These are phyloP conservation scores for Trichoderma endophyticum DNA, from an alignment of 2,329 filamentous ascomycete genomes.

Conservation along the genomic window DNA sequence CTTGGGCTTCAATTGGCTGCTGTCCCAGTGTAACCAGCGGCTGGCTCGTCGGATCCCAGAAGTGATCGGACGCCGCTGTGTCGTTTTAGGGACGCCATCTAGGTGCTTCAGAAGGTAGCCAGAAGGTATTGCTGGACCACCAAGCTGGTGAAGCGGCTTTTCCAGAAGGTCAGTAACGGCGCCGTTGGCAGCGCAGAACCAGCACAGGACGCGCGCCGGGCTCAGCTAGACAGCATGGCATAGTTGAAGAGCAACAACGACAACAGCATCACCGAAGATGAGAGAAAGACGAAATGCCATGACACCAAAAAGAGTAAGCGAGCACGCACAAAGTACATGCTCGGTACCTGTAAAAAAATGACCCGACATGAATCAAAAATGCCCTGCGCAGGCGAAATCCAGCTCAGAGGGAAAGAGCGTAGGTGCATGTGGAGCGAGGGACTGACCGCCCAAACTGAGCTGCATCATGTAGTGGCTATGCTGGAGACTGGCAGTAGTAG, in stretches of 20 bases:
- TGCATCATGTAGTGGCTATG: conserved; percentile 7
- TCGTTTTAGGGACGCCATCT: not conserved
- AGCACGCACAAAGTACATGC: conserved; percentile 15
- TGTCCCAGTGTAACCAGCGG: conserved; percentile 16
- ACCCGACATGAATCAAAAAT: not conserved
- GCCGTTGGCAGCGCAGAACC: not conserved
- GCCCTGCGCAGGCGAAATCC: not conserved
- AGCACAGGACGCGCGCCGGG: not conserved
- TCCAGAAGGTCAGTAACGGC: not conserved
- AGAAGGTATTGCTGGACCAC: conserved; percentile 29
- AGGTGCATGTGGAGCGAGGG: conserved; percentile 10
- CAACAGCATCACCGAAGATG: not conserved
- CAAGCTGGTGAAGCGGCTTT: conserved; percentile 21
- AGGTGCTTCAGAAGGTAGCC: conserved; percentile 5
- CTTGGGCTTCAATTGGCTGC: conserved; percentile 17
- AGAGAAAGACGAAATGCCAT: not conserved
- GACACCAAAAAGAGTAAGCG: not conserved
- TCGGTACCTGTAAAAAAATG: not conserved
- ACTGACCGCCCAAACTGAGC: conserved; percentile 16
- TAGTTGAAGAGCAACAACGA: not conserved
- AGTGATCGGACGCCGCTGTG: not conserved
- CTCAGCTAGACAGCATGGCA: not conserved
- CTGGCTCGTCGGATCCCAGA: not conserved
- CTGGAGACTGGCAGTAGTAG: conserved; percentile 2
- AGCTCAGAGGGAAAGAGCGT: not conserved